These are phyloP conservation scores for Mucor sp. DNA, from an alignment of 371 early-diverging fungal genomes.

Conservation along the genomic window DNA sequence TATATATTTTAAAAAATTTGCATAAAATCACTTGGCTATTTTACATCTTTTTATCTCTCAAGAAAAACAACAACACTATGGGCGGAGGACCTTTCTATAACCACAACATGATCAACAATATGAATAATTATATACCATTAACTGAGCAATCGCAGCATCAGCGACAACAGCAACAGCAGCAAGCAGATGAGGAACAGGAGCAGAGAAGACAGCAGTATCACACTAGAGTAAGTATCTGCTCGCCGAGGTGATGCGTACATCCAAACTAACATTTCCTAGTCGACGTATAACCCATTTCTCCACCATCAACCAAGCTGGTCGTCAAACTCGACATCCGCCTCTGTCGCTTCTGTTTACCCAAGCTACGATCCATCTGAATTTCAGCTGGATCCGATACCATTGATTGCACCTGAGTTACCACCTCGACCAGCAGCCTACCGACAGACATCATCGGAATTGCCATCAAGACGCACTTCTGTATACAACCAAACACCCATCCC, in stretches of 20 bases:
- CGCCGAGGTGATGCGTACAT: neutral
- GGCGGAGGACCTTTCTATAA: constrained; percentile 13
- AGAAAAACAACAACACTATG: constrained; percentile 4
- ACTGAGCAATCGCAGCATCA: neutral
- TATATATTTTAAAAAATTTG: neutral
- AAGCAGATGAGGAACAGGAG: neutral
- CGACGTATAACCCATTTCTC: constrained; percentile 9
- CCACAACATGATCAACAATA: neutral
- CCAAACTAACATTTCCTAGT: neutral
- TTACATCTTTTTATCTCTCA: constrained; percentile 2
- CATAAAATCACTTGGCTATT: constrained; percentile 11
- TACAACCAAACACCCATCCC: neutral
- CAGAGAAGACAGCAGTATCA: constrained; percentile 1
- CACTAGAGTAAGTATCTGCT: neutral
- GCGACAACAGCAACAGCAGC: neutral
- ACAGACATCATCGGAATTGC: neutral
- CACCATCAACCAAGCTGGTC: constrained; percentile 2
- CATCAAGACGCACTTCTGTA: neutral
- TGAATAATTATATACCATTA: neutral
- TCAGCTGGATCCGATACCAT: constrained; percentile 15
- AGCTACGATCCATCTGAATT: constrained; percentile 23
- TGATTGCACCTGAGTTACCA: constrained; percentile 22
- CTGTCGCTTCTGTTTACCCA: constrained; percentile 22
- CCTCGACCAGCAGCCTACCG: constrained; percentile 21
- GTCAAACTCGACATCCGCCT: neutral